Evolutionary conservation across 1,284 basidiomycete species (phyloP), one percentile per base, ranked within the genome.

Genomic region (Cutaneotrichosporon sp.): DNA sequence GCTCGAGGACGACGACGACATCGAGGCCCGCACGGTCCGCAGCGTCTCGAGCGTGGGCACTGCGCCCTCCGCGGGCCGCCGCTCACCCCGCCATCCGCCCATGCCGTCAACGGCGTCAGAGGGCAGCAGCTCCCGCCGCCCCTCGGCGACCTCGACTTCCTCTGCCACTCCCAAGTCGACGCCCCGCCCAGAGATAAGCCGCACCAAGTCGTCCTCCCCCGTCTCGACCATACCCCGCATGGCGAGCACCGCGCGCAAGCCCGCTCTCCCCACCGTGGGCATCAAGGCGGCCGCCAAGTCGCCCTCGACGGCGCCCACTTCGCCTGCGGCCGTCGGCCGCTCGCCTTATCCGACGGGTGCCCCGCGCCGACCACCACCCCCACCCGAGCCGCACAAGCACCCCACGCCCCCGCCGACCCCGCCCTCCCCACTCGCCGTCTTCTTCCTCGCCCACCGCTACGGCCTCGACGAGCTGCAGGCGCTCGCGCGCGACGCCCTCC

Each of bases 371-470:
- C 9, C 67, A 74, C 3, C 76, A 78, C 24, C 67, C 52, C 22
- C 80, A 68, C 42, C 82, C 4, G 91, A 93, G 70, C 90, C 89
- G 3, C 89, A 93, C 77, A 75, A 82, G 1, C 91, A 92, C 71
- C 90, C 90, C 2, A 85, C 87, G 3, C 43, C 46, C 2, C 46
- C 58, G 2, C 66, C 66, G 2, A 78, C 84, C 9, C 71, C 83
- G 3, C 87, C 88, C 2, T 78, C 81, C 2, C 84, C 89, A 20
- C 79, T 94, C 34, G 85, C 88, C 0, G 85, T 92, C 69, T 94
- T 91, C 79, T 86, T 89, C 70, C 83, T 92, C 16, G 89, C 90
- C 11, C 90, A 92, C 79, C 83, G 90, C 42, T 93, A 92, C 75
- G 81, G 82, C 10, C 86, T 92, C 79, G 84, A 85, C 4, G 84